phyloP scores from a whole-genome alignment of 768 basidiomycete species.

The Tylopilus rubrobrunneus region DNA sequence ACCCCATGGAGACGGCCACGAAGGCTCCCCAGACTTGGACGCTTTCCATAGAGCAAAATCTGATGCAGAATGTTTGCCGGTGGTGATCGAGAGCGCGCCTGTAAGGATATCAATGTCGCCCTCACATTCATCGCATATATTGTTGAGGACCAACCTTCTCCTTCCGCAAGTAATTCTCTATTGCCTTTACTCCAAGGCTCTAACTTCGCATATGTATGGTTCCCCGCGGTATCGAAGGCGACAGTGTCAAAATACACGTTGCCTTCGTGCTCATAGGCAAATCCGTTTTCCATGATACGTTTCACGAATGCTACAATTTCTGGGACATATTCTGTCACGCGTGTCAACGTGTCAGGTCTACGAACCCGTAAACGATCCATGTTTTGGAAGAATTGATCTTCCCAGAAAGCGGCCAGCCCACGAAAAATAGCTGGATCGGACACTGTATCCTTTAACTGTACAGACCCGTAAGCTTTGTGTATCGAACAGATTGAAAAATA shows the following conservation, averaged over 20 bases:
- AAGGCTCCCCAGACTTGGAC: slow-evolving; percentile 93
- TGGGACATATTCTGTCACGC: slow-evolving; percentile 95
- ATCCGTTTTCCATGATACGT: slow-evolving; percentile 81
- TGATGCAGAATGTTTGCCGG: slow-evolving; percentile 71
- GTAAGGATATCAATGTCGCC: not conserved
- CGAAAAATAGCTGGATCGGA: slow-evolving; percentile 86
- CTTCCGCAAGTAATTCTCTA: slow-evolving; percentile 81
- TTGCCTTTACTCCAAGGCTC: slow-evolving; percentile 97
- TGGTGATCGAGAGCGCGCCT: slow-evolving; percentile 57
- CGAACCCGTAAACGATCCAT: slow-evolving; percentile 87
- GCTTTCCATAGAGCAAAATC: slow-evolving; percentile 99
- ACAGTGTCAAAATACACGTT: slow-evolving; percentile 91
- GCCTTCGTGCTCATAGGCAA: slow-evolving; percentile 64
- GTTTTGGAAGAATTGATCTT: slow-evolving; percentile 83
- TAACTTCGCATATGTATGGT: slow-evolving; percentile 88
- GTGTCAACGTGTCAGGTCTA: slow-evolving; percentile 85
- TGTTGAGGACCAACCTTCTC: slow-evolving; percentile 62
- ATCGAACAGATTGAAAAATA: slow-evolving; percentile 8
- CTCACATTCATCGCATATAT: not conserved
- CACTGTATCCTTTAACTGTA: slow-evolving; percentile 72
- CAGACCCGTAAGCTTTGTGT: slow-evolving; percentile 6
- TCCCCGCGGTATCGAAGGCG: slow-evolving; percentile 71
- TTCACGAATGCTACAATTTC: slow-evolving; percentile 91
- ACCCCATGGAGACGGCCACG: slow-evolving; percentile 97
- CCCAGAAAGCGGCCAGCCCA: slow-evolving; percentile 82